Evolutionary conservation across 2,329 filamentous ascomycete genomes (phyloP), one percentile per base, ranked within the genome.

Genomic region (Colletotrichum somersetense): DNA sequence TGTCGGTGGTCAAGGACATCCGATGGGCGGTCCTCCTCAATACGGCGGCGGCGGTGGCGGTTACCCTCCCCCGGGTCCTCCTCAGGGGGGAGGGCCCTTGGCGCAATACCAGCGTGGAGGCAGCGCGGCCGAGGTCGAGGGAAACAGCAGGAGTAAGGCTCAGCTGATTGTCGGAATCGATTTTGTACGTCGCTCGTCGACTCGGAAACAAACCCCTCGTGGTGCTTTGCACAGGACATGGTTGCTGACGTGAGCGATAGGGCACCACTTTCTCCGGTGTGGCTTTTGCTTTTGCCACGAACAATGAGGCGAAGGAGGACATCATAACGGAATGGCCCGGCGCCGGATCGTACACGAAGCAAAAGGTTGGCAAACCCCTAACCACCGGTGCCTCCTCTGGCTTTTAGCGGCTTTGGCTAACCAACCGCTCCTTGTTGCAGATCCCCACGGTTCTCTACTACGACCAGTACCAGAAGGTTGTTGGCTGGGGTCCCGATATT

Each of bases 401-500:
- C 40, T 20, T 53, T 23, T 42, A 33, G 30, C 26, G 50, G 23
- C 46, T 20, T 35, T 40, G 18, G 59, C 66, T 72, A 35, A 72
- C 66, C 20, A 42, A 72, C 66, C 23, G 10, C 50, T n/a, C 1
- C 40, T 23, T 57, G 33, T 56, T n/a, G 44, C 79, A 97, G 96
- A 98, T 99, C 77, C 96, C 96, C 20, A 98, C 96, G 18, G 96
- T 99, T n/a, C 89, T 99, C 73, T 99, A 99, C 86, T 99, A 99
- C 81, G 96, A 99, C 81, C 96, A 98, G 84, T 97, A 98, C 83
- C 96, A 99, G 80, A 98, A 98, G 83, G 96, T 99, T 61, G 96
- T 98, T n/a, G 96, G 96, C 77, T 99, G 96, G 96, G 96, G 96
- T 74, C 95, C 96, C 69, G 96, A 99, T 86, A 98, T 98, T 78